phyloP scores from a whole-genome alignment of 345 rosid genomes.

The Rubroshorea leprosula region DNA sequence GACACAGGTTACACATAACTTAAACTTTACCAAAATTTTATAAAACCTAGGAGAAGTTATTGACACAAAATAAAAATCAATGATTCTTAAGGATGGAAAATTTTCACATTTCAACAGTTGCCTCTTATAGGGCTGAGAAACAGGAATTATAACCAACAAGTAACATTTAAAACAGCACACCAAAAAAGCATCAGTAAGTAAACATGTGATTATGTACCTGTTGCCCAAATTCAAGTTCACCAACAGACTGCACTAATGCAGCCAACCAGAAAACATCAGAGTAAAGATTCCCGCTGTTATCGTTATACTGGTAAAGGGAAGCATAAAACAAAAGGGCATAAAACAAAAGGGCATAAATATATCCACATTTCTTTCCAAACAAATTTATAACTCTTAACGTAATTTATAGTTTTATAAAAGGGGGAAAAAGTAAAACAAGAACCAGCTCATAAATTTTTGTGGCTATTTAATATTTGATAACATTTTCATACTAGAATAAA shows the following conservation, averaged over 20 bases:
- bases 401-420: background rate
- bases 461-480: background rate
- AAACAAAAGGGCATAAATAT: background rate
- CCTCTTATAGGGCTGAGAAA: too few relatives aligned
- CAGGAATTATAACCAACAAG: too few relatives aligned
- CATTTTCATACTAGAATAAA: background rate
- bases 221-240: slow-evolving; percentile 86
- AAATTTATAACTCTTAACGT: background rate
- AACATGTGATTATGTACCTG: slow-evolving; percentile 51
- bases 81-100: too few relatives aligned
- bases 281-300: slow-evolving; percentile 84
- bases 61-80: too few relatives aligned
- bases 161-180: background rate
- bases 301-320: slow-evolving; percentile 68
- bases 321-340: slow-evolving; percentile 1
- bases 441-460: background rate
- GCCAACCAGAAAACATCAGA: slow-evolving; percentile 98
- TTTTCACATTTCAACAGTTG: too few relatives aligned
- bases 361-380: background rate
- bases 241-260: slow-evolving; percentile 80
- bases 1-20: too few relatives aligned
- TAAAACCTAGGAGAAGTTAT: too few relatives aligned
- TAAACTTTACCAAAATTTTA: too few relatives aligned
- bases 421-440: background rate
- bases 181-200: background rate